Evolutionary conservation across 2,329 filamentous ascomycete species (phyloP).

Genomic region (Nemania sp.): DNA sequence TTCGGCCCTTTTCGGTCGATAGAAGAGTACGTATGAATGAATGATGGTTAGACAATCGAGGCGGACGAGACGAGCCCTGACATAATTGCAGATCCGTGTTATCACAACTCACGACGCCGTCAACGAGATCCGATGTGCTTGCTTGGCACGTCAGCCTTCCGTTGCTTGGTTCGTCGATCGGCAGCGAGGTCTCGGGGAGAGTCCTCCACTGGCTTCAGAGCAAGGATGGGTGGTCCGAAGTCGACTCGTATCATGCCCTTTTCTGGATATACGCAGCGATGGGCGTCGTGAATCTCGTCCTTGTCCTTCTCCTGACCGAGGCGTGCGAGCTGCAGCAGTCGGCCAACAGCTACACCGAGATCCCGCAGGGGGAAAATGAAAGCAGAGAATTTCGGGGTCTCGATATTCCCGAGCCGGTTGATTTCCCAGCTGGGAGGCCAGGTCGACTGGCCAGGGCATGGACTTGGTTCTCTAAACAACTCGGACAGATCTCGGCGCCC

Average conservation of each 20-base stretch:
- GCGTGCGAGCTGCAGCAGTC: conserved; percentile 52
- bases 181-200: conserved; percentile 57
- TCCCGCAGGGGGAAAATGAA: conserved; percentile 27
- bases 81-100: conserved; percentile 51
- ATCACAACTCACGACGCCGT: conserved; percentile 61
- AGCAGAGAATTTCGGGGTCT: background rate
- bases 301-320: conserved; percentile 52
- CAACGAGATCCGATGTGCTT: conserved; percentile 64
- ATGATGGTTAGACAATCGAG: background rate
- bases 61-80: conserved; percentile 9
- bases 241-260: conserved; percentile 59
- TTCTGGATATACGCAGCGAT: conserved; percentile 64
- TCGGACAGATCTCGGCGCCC: conserved; percentile 60
- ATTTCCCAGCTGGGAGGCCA: conserved; percentile 18
- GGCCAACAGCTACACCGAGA: conserved; percentile 34
- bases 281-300: conserved; percentile 55
- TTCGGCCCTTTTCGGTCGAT: conserved; percentile 71
- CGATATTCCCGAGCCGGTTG: background rate
- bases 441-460: conserved; percentile 26
- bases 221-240: conserved; percentile 52
- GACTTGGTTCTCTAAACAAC: conserved; percentile 42
- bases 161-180: conserved; percentile 58
- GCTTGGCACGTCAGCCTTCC: conserved; percentile 67
- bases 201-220: conserved; percentile 53
- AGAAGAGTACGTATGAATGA: conserved; percentile 54